phyloP scores from a whole-genome alignment of 73 alveolate genomes.

The Tetrahymena malaccensis region DNA sequence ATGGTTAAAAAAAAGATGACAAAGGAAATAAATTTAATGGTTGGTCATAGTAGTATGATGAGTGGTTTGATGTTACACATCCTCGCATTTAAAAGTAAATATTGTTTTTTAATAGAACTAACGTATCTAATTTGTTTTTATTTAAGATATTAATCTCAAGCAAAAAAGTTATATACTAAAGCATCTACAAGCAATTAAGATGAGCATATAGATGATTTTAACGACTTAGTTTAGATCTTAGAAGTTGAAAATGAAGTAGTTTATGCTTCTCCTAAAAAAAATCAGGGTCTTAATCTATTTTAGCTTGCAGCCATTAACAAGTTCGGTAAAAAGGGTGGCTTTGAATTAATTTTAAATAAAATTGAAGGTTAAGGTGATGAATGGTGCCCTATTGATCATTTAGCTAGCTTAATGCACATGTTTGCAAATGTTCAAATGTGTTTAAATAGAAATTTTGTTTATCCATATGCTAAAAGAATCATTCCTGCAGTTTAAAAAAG shows the following conservation, averaged over 20 bases:
- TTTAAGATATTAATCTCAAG: slow-evolving; percentile 4
- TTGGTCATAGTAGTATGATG: slow-evolving; percentile 76
- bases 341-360: slow-evolving; percentile 43
- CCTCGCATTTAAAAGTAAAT: slow-evolving; percentile 54
- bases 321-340: slow-evolving; percentile 58
- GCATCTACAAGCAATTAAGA: slow-evolving; percentile 28
- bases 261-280: slow-evolving; percentile 50
- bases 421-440: slow-evolving; percentile 47
- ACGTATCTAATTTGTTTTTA: not conserved
- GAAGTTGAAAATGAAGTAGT: slow-evolving; percentile 47
- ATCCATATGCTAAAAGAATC: slow-evolving; percentile 32
- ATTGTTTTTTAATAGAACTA: not conserved
- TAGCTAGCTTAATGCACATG: slow-evolving; percentile 44
- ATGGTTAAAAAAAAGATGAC: slow-evolving; percentile 60
- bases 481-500: slow-evolving; percentile 45
- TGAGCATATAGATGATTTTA: slow-evolving; percentile 49
- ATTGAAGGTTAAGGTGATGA: slow-evolving; percentile 28
- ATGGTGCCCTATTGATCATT: slow-evolving; percentile 42
- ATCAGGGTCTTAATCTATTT: slow-evolving; percentile 38
- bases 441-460: slow-evolving; percentile 47
- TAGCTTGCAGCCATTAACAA: slow-evolving; percentile 46
- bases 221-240: slow-evolving; percentile 36
- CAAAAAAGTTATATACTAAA: slow-evolving; percentile 11
- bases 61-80: slow-evolving; percentile 58
- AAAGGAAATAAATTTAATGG: slow-evolving; percentile 59